Evolutionary conservation across 2,329 filamentous ascomycete genomes (phyloP), one percentile per base, ranked within the genome.

Genomic region (Colletotrichum sojae): DNA sequence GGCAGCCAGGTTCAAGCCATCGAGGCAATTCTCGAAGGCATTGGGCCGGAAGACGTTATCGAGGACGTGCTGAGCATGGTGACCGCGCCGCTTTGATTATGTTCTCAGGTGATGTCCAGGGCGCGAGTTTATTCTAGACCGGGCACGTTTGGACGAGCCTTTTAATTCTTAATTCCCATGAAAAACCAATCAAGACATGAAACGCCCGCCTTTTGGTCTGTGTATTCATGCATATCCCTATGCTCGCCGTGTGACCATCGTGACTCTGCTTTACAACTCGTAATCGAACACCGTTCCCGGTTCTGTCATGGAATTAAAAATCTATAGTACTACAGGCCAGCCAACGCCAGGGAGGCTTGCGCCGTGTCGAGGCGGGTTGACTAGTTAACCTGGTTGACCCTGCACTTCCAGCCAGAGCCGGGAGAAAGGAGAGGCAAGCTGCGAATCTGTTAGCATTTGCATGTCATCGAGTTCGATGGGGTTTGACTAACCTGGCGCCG

Each of bases 351-450:
- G 51, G 56, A 56, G 67, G 43, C 63, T 39, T 39, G 51, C 25
- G 18, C 62, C 56, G 58, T 27, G 8, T 40, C 16, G 20, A 39
- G 18, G 27, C 49, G 39, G 53, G 46, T 67, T 60, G 40, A 76
- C 72, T 88, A 91, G 76, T 88, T 86, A 71, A 96, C 83, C 83
- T 97, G 87, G 75, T 89, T 92, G 74, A 98, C 85, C 83, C 91
- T 94, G 86, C 95, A 98, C 75, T 93, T 85, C 95, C 95, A 98
- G 72, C 95, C 95, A 25, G 94, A 97, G 68, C 89, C 89, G 78
- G 94, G 88, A 73, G 90, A 91, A 69, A 98, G 85, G 51, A 98
- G 86, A 43, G 95, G 95, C 75, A 98, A 85, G 87, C 94, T 97
- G 69, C 20, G 63, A 49, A 62, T 6, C n/a, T 39, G 75, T 86